Base-by-base conservation (phyloP, 169 alveolate species). In the Plasmodium falciparum region DNA sequence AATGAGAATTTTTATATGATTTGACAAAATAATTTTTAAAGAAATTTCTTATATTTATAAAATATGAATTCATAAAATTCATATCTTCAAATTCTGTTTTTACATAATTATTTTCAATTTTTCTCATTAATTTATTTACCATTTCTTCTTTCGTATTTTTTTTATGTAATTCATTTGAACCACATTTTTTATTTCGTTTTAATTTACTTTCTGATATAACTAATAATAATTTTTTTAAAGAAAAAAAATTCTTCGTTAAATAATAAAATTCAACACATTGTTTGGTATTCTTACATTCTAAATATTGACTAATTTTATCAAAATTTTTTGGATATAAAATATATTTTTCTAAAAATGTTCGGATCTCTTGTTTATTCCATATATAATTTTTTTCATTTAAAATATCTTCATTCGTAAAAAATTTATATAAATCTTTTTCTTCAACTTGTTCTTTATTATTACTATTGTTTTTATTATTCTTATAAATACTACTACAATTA, bases 301-400 rank as follows among this genome's bases (percentile, higher is more conserved):
- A 86, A 73, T 86, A 95, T 26, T 95, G 96, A 26, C 97, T 96
- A 59, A 96, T 95, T 54, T 95, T 95, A 47, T 94, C 94, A 83
- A 96, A 96, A 72, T 96, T 95, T 58, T 96, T 96, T 20, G 98
- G 98, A 75, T 96, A 95, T 96, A 95, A 90, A 49, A 96, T 89
- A 56, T 95, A 96, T 88, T 95, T 95, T 75, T 95, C 97, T 8
- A 95, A 89, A 66, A 95, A 96, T 15, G 86, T 92, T 58, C 96
- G 92, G 45, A 94, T 93, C 61, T 96, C 98, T 29, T 93, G 88
- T 69, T 71, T 90, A 22, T 95, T 93, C 98, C 98, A 96, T 58
- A 95, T 92, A 65, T 93, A 88, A 73, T 92, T 83, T 50, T 88
- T 83, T 56, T 94, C 88, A 39, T 62, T 73, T 17, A 43, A 67